Evolutionary conservation across 306 rosid species (phyloP).

Genomic region (Corylus americana): DNA sequence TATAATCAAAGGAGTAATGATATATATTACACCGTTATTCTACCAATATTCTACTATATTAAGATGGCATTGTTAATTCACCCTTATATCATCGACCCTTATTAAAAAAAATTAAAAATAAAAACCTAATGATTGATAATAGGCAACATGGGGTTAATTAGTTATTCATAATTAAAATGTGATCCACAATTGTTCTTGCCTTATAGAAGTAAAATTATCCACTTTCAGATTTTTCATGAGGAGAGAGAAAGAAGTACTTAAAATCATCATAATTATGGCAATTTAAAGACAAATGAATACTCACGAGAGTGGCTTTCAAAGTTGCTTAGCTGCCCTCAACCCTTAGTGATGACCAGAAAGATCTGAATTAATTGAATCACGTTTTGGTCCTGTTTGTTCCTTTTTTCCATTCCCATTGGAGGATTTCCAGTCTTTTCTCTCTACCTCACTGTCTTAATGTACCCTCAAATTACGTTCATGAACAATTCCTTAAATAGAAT

Average conservation of each 20-base stretch:
- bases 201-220: too few relatives aligned
- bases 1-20: too few relatives aligned
- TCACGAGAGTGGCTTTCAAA: background rate
- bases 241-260: background rate
- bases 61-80: too few relatives aligned
- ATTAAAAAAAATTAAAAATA: too few relatives aligned
- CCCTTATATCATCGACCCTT: too few relatives aligned
- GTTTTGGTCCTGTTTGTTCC: slow-evolving; percentile 19
- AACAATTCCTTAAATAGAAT: background rate
- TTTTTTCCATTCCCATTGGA: slow-evolving; percentile 12
- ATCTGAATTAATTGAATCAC: slow-evolving; percentile 34
- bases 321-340: background rate
- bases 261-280: background rate
- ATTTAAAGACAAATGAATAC: background rate
- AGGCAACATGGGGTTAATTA: too few relatives aligned
- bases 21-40: too few relatives aligned
- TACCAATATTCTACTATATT: too few relatives aligned
- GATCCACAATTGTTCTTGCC: background rate
- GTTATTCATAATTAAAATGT: too few relatives aligned
- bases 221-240: too few relatives aligned
- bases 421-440: background rate
- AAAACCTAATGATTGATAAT: too few relatives aligned
- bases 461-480: background rate
- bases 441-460: too few relatives aligned
- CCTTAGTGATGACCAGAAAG: slow-evolving; percentile 6